Evolutionary conservation across 371 early-diverging fungal genomes (phyloP).

Genomic region (Mortierella sp.): DNA sequence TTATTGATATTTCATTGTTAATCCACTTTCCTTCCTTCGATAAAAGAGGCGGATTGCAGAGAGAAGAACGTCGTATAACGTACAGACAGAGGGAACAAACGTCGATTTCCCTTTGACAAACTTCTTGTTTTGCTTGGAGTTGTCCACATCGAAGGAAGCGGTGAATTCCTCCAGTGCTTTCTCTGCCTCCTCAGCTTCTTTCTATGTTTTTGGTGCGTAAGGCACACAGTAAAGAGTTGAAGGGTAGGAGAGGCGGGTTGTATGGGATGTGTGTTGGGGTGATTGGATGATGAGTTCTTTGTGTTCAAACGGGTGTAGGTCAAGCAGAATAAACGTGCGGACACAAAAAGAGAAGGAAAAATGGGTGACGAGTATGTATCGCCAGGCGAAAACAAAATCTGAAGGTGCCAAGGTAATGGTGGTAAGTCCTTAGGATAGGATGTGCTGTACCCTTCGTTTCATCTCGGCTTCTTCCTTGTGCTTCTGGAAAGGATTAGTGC

Average conservation of each 20-base stretch:
- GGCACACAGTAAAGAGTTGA: not conserved
- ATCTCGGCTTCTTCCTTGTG: slow-evolving; percentile 83
- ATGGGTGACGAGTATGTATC: not conserved
- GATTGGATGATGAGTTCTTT: slow-evolving; percentile 19
- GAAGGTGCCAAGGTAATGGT: slow-evolving; percentile 10
- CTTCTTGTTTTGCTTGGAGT: slow-evolving; percentile 60
- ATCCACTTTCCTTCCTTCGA: too few relatives aligned
- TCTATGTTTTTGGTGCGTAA: slow-evolving; percentile 51
- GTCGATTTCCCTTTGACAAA: slow-evolving; percentile 78
- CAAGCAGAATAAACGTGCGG: not conserved
- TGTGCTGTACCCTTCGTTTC: slow-evolving; percentile 75
- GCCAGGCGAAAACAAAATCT: not conserved
- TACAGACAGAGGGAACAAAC: slow-evolving; percentile 61
- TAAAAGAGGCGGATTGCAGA: too few relatives aligned
- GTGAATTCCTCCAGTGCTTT: slow-evolving; percentile 89
- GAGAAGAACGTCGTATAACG: too few relatives aligned
- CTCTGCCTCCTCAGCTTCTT: slow-evolving; percentile 80
- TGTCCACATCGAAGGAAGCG: slow-evolving; percentile 85
- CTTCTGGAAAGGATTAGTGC: slow-evolving; percentile 77
- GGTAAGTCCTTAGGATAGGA: not conserved
- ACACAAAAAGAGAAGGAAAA: not conserved
- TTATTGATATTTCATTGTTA: not conserved
- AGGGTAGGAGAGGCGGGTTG: not conserved
- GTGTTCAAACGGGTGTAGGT: slow-evolving; percentile 7
- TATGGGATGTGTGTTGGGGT: slow-evolving; percentile 17